A percentile compares a stretch with the other conserved stretches of the same genome.
These are phyloP conservation scores for Yamadazyma diospyri DNA, from an alignment of 1,139 yeast species.

Conservation along the genomic window DNA sequence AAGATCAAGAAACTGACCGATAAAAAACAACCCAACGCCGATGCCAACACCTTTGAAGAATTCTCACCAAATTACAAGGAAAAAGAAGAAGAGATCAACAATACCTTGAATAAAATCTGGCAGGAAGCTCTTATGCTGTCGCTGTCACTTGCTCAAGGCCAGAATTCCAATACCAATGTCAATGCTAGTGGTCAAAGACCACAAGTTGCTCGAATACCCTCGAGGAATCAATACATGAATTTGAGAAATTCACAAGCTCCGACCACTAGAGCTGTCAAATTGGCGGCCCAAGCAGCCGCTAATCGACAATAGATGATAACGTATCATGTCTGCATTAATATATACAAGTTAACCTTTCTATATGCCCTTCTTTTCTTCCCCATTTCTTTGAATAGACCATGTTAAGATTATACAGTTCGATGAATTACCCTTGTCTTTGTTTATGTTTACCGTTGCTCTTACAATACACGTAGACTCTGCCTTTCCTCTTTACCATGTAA, in stretches of 20 bases:
- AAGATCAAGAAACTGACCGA: conserved; percentile 22
- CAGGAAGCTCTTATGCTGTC: conserved; percentile 36
- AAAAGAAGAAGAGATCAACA: conserved; percentile 27
- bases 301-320: conserved; percentile 3
- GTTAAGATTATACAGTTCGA: no score
- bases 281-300: conserved; percentile 20
- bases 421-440: conserved; percentile 90
- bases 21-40: conserved; percentile 13
- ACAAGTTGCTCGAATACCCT: conserved; percentile 23
- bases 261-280: conserved; percentile 37
- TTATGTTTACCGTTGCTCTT: conserved; percentile 91
- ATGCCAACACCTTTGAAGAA: conserved; percentile 34
- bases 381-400: no score
- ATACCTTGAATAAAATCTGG: conserved; percentile 34
- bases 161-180: conserved; percentile 1
- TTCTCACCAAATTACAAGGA: conserved; percentile 32
- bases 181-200: conserved; percentile 19
- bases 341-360: conserved; percentile 4
- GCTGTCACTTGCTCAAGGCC: conserved; percentile 8
- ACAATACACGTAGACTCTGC: conserved; percentile 89
- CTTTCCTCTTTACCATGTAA: conserved; percentile 90
- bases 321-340: conserved; percentile 8
- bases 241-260: conserved; percentile 27
- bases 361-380: not conserved
- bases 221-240: conserved; percentile 21